Conservation (phyloP, 1,284 basidiomycete species). For the Fomitiporia mediterranea region DNA sequence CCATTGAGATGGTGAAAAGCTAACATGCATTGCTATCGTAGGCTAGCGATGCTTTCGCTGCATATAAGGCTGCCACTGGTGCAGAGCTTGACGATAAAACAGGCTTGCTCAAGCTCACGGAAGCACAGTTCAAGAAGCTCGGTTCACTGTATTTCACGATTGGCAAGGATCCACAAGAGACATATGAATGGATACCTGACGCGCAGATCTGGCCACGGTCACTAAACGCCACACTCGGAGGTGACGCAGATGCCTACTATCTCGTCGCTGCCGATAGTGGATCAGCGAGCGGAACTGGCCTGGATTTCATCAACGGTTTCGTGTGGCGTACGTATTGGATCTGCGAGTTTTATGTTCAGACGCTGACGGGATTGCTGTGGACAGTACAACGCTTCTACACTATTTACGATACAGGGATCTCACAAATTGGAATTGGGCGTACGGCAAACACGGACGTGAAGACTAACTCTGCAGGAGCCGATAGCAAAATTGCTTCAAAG, state of each 20-base stretch:
- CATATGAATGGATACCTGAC: conserved; percentile 43
- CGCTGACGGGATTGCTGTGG: conserved; percentile 25
- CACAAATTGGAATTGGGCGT: conserved; percentile 41
- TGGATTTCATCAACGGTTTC: conserved; percentile 35
- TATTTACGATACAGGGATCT: conserved; percentile 55
- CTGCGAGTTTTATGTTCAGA: not conserved
- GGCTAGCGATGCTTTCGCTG: conserved; percentile 25
- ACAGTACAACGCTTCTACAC: conserved; percentile 53
- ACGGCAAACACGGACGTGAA: conserved; percentile 38
- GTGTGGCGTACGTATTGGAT: conserved; percentile 3
- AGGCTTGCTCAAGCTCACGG: conserved; percentile 21
- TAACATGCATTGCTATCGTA: no score
- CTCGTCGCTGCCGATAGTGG: conserved; percentile 43
- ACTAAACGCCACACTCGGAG: conserved; percentile 48
- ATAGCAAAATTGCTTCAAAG: no score
- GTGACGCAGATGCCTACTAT: conserved; percentile 44
- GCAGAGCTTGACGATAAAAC: conserved; percentile 39
- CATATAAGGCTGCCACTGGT: conserved; percentile 29
- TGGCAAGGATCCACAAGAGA: conserved; percentile 30
- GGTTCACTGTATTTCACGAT: conserved; percentile 55
- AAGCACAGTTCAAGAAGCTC: conserved; percentile 42
- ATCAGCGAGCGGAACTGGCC: conserved; percentile 30
- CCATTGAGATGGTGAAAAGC: no score
- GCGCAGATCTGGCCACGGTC: conserved; percentile 58
- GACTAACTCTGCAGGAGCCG: not conserved